A percentile compares a stretch with the other conserved stretches of the same genome.
These are phyloP conservation scores for baker's yeast (Saccharomyces cerevisiae) DNA, from an alignment of 805 yeast genomes.

Conservation along the genomic window DNA sequence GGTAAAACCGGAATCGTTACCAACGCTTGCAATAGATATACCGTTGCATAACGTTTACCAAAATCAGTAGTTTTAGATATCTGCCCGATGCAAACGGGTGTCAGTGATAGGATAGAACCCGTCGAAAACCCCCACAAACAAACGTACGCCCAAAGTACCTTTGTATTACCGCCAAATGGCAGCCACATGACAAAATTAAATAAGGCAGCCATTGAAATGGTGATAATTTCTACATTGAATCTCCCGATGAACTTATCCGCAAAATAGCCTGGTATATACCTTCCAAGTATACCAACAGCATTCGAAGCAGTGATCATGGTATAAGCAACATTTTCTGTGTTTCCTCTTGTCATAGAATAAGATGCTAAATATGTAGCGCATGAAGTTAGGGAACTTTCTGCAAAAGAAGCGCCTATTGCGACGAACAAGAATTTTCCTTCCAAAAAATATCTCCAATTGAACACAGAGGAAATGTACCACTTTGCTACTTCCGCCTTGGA, in stretches of 20 bases:
- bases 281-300: conserved; percentile 39
- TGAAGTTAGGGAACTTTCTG: conserved; percentile 41
- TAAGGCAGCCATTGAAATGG: conserved; percentile 30
- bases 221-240: conserved; percentile 42
- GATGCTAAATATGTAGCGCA: conserved; percentile 46
- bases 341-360: conserved; percentile 43
- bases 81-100: conserved; percentile 54
- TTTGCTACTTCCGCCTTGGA: conserved; percentile 26
- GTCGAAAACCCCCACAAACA: conserved; percentile 48
- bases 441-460: conserved; percentile 31
- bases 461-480: conserved; percentile 25
- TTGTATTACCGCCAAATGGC: conserved; percentile 33
- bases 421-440: conserved; percentile 39
- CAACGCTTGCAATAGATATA: conserved; percentile 50
- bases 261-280: conserved; percentile 38
- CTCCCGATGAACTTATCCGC: conserved; percentile 42
- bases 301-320: conserved; percentile 41
- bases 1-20: conserved; percentile 43
- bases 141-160: conserved; percentile 37
- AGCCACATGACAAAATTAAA: conserved; percentile 36
- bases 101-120: conserved; percentile 47
- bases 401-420: conserved; percentile 36
- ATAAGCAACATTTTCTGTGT: conserved; percentile 36
- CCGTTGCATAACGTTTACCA: conserved; percentile 49
- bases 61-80: conserved; percentile 47